Evolutionary conservation across 495 filamentous ascomycete genomes (phyloP).

Genomic region (Aspergillus heteromorphus): DNA sequence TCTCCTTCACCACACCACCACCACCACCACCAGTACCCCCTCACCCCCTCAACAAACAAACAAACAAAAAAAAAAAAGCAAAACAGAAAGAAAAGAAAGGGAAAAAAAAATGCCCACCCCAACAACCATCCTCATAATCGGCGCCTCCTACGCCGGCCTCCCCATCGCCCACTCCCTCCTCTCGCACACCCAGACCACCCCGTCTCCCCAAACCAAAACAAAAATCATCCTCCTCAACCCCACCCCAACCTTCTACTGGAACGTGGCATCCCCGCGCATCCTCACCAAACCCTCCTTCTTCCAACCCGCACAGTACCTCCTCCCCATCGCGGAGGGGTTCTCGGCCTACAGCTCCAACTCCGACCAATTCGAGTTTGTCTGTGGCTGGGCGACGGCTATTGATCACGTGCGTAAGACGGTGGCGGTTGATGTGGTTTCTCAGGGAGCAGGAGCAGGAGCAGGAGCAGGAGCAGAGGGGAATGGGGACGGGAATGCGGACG

Average conservation of each 20-base stretch:
- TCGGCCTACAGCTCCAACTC: slow-evolving; percentile 42
- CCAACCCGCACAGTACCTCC: slow-evolving; percentile 35
- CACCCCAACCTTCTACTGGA: slow-evolving; percentile 47
- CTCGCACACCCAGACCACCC: slow-evolving; percentile 27
- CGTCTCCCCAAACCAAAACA: slow-evolving; percentile 12
- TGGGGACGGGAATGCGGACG: too few relatives aligned
- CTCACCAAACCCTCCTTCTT: slow-evolving; percentile 39
- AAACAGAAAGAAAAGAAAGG: background rate
- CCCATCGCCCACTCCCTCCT: slow-evolving; percentile 55
- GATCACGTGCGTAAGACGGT: slow-evolving; percentile 40
- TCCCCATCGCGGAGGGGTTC: slow-evolving; percentile 48
- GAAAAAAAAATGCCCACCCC: background rate
- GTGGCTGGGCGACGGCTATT: slow-evolving; percentile 48
- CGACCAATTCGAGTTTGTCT: slow-evolving; percentile 49
- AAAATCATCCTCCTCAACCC: slow-evolving; percentile 55
- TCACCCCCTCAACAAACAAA: too few relatives aligned
- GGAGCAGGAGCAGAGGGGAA: too few relatives aligned
- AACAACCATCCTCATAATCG: slow-evolving; percentile 53
- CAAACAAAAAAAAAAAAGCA: background rate
- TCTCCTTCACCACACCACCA: too few relatives aligned
- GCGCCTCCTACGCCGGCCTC: slow-evolving; percentile 56
- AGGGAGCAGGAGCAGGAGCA: too few relatives aligned
- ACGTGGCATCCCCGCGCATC: slow-evolving; percentile 45
- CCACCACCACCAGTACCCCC: too few relatives aligned
- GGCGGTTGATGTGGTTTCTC: slow-evolving; percentile 30